These are phyloP conservation scores for Coprinopsis cinerea DNA, from an alignment of 768 basidiomycete genomes.

Conservation along the genomic window DNA sequence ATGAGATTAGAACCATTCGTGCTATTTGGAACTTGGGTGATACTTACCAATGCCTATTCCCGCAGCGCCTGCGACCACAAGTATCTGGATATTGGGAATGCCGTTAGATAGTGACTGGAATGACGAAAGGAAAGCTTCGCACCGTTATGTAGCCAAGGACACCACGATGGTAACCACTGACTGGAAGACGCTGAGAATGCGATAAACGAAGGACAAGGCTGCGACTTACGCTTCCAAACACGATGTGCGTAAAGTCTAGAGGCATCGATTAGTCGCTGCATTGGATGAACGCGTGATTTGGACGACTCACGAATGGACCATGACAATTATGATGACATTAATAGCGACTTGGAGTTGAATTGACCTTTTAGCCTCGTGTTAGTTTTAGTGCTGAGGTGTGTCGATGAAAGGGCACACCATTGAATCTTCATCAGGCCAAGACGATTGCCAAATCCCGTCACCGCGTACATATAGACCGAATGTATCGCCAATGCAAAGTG, in stretches of 20 bases:
- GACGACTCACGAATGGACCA: slow-evolving; percentile 36
- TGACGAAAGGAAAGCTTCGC: background rate
- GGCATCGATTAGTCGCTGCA: background rate
- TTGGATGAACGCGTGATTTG: background rate
- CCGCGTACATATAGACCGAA: slow-evolving; percentile 30
- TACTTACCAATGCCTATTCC: slow-evolving; percentile 29
- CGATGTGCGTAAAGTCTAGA: slow-evolving; percentile 39
- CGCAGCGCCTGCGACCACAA: slow-evolving; percentile 29
- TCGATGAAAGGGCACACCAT: slow-evolving; percentile 21
- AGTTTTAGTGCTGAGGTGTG: background rate
- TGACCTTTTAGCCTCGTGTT: slow-evolving; percentile 7
- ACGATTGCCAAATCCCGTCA: slow-evolving; percentile 30
- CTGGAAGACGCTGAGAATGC: slow-evolving; percentile 20
- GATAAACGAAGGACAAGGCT: background rate
- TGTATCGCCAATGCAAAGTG: slow-evolving; percentile 30
- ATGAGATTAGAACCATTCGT: background rate
- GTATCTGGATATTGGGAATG: background rate
- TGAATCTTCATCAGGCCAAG: slow-evolving; percentile 20
- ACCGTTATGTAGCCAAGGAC: slow-evolving; percentile 22
- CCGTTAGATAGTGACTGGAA: background rate
- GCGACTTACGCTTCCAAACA: slow-evolving; percentile 38
- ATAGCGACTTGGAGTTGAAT: slow-evolving; percentile 35
- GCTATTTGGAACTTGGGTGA: background rate
- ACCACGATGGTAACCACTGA: slow-evolving; percentile 22
- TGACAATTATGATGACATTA: slow-evolving; percentile 37